Percentiles rank a stretch among this genome's conserved stretches.
Conservation (phyloP, 2,329 filamentous ascomycete genomes). For the Exserohilum turcica region DNA sequence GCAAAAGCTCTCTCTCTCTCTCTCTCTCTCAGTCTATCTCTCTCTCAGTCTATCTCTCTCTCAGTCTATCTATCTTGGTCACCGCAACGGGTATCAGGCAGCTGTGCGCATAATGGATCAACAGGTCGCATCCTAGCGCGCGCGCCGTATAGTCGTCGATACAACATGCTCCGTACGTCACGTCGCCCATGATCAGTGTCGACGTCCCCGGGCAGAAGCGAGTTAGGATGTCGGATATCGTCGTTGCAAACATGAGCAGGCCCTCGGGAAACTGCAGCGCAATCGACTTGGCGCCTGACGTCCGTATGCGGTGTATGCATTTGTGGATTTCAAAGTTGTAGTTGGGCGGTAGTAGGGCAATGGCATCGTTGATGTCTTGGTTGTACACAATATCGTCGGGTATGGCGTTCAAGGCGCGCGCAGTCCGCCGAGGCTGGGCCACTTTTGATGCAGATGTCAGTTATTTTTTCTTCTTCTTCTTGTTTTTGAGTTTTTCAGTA, state of each 20-base stretch:
- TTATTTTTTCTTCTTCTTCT: neutral
- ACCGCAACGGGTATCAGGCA: slow-evolving; percentile 96
- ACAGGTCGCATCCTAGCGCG: slow-evolving; percentile 88
- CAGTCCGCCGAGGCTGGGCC: slow-evolving; percentile 71
- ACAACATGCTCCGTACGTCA: slow-evolving; percentile 97
- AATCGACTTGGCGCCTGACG: slow-evolving; percentile 76
- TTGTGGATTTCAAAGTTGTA: slow-evolving; percentile 99
- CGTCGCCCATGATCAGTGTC: slow-evolving; percentile 98
- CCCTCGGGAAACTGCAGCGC: slow-evolving; percentile 98
- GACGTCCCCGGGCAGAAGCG: slow-evolving; percentile 91
- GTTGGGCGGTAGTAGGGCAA: slow-evolving; percentile 86
- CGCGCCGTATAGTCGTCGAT: slow-evolving; percentile 98
- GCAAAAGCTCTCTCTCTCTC: too few species aligned
- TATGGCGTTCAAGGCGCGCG: slow-evolving; percentile 87
- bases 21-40: neutral
- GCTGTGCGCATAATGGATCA: slow-evolving; percentile 96
- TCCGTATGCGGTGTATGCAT: slow-evolving; percentile 91
- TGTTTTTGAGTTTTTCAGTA: neutral
- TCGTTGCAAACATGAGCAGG: slow-evolving; percentile 91
- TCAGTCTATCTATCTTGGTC: slow-evolving; percentile 93
- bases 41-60: too few species aligned
- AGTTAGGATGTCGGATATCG: slow-evolving; percentile 93
- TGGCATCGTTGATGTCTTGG: slow-evolving; percentile 82
- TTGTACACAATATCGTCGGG: slow-evolving; percentile 86
- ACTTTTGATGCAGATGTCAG: slow-evolving; percentile 58